These are phyloP conservation scores for Erythrophleum fordii DNA, from an alignment of 306 rosid genomes.

Conservation along the genomic window DNA sequence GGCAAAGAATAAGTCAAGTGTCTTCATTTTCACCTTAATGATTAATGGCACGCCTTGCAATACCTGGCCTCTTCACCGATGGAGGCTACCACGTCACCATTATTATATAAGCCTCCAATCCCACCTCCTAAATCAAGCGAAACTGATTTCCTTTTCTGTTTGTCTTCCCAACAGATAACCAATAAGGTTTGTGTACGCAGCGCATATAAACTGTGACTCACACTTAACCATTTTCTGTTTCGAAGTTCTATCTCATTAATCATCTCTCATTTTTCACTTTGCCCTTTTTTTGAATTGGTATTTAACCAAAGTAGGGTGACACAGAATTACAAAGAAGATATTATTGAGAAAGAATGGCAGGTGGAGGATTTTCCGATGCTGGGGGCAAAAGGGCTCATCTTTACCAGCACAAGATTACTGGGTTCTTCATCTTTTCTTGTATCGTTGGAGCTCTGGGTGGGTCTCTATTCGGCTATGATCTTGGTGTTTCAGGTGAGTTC, in stretches of 20 bases:
- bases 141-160: background rate
- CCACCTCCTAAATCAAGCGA: background rate
- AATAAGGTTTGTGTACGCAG: background rate
- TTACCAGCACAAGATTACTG: constrained; percentile 67
- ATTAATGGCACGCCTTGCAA: background rate
- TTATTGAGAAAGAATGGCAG: constrained; percentile 55
- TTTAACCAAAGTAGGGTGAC: background rate
- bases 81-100: background rate
- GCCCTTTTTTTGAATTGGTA: background rate
- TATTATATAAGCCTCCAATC: background rate
- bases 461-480: constrained; percentile 88
- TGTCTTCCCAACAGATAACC: background rate
- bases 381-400: constrained; percentile 67
- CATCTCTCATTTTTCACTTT: no score
- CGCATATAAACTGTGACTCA: background rate
- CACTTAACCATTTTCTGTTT: background rate
- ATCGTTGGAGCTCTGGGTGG: constrained; percentile 91
- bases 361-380: constrained; percentile 54
- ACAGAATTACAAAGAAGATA: background rate
- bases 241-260: background rate
- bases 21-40: background rate
- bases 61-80: background rate
- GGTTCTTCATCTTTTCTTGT: constrained; percentile 68
- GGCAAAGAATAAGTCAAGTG: constrained; percentile 31
- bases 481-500: constrained; percentile 85